Conservation (phyloP, 1,284 basidiomycete species). For the Golubevia sp. region DNA sequence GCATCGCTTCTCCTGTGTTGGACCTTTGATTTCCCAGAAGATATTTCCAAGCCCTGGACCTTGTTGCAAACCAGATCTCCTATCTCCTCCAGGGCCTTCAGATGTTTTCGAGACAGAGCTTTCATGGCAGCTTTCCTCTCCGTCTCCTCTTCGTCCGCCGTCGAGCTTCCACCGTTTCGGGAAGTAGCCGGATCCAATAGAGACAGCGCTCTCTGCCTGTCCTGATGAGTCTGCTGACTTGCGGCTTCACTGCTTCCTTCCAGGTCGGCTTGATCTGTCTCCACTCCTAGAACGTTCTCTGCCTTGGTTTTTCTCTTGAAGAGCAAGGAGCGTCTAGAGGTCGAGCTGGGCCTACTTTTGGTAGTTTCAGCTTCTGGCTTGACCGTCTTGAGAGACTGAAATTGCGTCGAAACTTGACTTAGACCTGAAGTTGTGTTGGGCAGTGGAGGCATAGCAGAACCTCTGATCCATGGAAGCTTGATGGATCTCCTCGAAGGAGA, state of each 20-base stretch:
- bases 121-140: not conserved
- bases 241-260: not conserved
- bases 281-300: no score
- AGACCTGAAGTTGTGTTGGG: not conserved
- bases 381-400: not conserved
- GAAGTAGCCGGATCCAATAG: not conserved
- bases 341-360: not conserved
- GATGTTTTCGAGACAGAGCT: not conserved
- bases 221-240: not conserved
- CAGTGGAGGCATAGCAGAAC: not conserved
- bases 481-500: not conserved
- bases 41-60: no score
- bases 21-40: not conserved
- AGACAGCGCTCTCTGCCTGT: not conserved
- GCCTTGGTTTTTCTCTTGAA: no score
- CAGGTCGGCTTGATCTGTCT: no score
- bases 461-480: not conserved
- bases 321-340: no score
- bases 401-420: no score
- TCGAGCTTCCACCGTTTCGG: not conserved
- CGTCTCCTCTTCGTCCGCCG: no score
- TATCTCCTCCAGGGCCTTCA: not conserved
- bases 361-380: not conserved
- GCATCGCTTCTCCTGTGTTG: not conserved
- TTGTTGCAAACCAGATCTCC: not conserved